A percentile compares a stretch with the other conserved stretches of the same genome.
Evolutionary conservation across 345 rosid species (phyloP).

Genomic region (Syzygium grande): DNA sequence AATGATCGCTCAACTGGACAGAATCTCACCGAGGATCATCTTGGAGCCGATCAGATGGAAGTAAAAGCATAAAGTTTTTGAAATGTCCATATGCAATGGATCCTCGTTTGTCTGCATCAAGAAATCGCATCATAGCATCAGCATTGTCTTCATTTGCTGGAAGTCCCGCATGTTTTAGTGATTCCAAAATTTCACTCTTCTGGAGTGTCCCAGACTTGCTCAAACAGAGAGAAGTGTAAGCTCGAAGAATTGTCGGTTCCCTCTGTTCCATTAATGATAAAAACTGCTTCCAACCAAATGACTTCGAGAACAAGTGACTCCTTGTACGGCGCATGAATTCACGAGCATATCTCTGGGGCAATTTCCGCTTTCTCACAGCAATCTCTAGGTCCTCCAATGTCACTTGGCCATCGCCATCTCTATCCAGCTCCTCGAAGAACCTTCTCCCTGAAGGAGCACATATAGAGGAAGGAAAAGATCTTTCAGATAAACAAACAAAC

Average conservation of each 20-base stretch:
- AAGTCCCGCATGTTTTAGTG: slow-evolving; percentile 80
- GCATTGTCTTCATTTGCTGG: slow-evolving; percentile 97
- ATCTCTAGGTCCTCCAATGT: slow-evolving; percentile 92
- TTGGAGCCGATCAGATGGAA: slow-evolving; percentile 84
- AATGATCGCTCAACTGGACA: background rate
- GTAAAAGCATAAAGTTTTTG: slow-evolving; percentile 90
- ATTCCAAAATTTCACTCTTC: slow-evolving; percentile 93
- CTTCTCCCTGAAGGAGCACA: slow-evolving; percentile 56
- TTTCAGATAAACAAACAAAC: background rate
- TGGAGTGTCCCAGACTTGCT: slow-evolving; percentile 93
- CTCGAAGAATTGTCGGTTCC: slow-evolving; percentile 95
- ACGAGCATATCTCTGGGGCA: slow-evolving; percentile 77
- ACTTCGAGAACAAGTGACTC: slow-evolving; percentile 85
- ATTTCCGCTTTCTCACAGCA: slow-evolving; percentile 84
- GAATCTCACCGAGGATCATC: slow-evolving; percentile 86
- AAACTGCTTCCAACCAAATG: slow-evolving; percentile 98
- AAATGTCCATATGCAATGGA: slow-evolving; percentile 97
- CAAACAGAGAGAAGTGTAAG: slow-evolving; percentile 89
- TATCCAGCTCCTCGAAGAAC: slow-evolving; percentile 94
- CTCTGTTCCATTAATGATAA: slow-evolving; percentile 97
- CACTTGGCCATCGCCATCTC: slow-evolving; percentile 97
- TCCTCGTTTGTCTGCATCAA: slow-evolving; percentile 83
- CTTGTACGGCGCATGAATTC: slow-evolving; percentile 82
- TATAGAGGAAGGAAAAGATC: background rate
- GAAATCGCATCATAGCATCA: slow-evolving; percentile 90